These are phyloP conservation scores for Extremus antarcticus DNA, from an alignment of 495 filamentous ascomycete species.

Conservation along the genomic window DNA sequence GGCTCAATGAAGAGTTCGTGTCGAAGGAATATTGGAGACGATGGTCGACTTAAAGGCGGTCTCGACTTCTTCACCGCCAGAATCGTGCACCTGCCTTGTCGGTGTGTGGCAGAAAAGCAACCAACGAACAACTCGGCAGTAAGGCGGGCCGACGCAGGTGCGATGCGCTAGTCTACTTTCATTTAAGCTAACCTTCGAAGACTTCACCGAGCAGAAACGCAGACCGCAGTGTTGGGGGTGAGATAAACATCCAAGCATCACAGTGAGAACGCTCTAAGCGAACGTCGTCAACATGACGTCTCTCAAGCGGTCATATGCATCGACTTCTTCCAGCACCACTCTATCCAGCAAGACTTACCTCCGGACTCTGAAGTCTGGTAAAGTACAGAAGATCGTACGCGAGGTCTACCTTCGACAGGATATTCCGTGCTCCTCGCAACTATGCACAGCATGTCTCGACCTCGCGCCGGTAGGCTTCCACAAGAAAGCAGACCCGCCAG, in stretches of 20 bases:
- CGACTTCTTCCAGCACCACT: constrained; percentile 59
- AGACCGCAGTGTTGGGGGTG: neutral
- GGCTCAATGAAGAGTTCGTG: constrained; percentile 7
- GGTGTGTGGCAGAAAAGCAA: too few species aligned
- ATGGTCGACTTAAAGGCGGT: neutral
- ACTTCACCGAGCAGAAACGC: neutral
- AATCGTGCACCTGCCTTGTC: too few species aligned
- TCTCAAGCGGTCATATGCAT: constrained; percentile 61
- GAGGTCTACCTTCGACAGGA: constrained; percentile 93
- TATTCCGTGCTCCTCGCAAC: constrained; percentile 89
- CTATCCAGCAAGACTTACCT: constrained; percentile 90
- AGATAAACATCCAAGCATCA: neutral
- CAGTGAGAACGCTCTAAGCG: neutral
- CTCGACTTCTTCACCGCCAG: too few species aligned
- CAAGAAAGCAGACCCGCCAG: constrained; percentile 62
- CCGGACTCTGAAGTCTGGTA: constrained; percentile 82
- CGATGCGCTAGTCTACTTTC: too few species aligned
- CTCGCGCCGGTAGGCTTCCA: constrained; percentile 66
- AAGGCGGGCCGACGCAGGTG: too few species aligned
- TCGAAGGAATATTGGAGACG: neutral
- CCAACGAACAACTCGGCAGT: too few species aligned
- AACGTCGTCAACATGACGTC: constrained; percentile 57
- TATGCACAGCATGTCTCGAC: constrained; percentile 63
- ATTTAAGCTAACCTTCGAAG: too few species aligned
- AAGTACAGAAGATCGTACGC: constrained; percentile 95